Percentiles rank a stretch among this genome's conserved stretches.
Conservation (phyloP, 23 red algal genomes). For the Pyropia yezoensis region DNA sequence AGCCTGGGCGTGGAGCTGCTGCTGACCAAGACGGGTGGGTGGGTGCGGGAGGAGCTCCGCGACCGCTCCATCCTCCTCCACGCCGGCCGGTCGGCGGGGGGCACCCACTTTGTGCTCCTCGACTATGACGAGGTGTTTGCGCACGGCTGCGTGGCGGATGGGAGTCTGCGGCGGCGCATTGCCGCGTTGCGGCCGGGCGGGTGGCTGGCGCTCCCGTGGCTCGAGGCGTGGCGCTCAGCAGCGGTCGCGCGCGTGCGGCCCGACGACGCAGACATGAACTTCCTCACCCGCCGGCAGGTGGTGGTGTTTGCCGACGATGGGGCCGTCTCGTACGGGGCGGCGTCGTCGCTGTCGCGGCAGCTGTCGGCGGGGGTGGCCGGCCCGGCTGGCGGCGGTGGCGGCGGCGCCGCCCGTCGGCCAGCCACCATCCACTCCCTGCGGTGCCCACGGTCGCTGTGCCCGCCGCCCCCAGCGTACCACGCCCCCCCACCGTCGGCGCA, state of each 20-base stretch:
- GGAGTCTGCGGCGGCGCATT: constrained; percentile 17
- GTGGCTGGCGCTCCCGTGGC: constrained; percentile 56
- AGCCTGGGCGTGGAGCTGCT: constrained; percentile 28
- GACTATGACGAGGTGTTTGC: constrained; percentile 74
- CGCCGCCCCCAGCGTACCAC: constrained; percentile 14
- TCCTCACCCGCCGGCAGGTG: constrained; percentile 50
- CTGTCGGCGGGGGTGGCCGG: not conserved
- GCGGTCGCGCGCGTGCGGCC: constrained; percentile 13
- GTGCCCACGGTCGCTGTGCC: constrained; percentile 48
- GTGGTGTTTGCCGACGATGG: constrained; percentile 64
- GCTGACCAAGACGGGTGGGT: constrained; percentile 33
- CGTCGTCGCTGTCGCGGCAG: constrained; percentile 15
- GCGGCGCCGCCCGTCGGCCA: not conserved
- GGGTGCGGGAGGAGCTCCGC: constrained; percentile 63
- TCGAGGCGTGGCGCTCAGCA: constrained; percentile 45
- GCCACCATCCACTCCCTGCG: constrained; percentile 52
- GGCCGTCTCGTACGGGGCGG: constrained; percentile 13
- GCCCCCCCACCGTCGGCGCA: not conserved
- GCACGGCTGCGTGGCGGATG: constrained; percentile 23
- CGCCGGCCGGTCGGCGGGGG: constrained; percentile 25
- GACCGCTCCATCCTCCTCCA: constrained; percentile 50
- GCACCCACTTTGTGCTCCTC: constrained; percentile 62
- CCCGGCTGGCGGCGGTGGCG: not conserved
- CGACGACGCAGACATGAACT: constrained; percentile 40
- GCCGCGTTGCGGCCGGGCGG: constrained; percentile 37